Base-by-base conservation (phyloP, 768 basidiomycete genomes). In the Agrocybe pediades region DNA sequence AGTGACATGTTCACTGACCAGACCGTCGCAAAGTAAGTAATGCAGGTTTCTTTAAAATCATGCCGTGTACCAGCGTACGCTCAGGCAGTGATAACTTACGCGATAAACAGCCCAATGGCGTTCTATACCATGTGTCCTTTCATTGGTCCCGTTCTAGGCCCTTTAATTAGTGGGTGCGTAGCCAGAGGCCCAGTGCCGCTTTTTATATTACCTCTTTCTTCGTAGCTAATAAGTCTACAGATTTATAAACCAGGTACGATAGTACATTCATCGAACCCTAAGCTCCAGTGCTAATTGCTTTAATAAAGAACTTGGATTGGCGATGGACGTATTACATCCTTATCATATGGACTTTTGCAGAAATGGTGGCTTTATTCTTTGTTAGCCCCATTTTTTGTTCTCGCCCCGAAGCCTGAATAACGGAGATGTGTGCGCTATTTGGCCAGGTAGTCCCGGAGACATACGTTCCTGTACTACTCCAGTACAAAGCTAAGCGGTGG, bases 311-410 rank as follows among this genome's bases (percentile, higher is more conserved):
- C 59, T 54, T 77, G 1, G 61, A 77, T 43, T 89, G 88, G 88
- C 69, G 87, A 54, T 93, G 90, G 91, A 90, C 89, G 0, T 94
- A 85, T 69, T 83, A 85, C 50, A 69, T 88, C 11, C 65, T 87
- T 50, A 55, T 86, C 2, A 88, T 88, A 20, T 94, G 91, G 92
- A 74, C 81, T 0, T 82, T 81, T 42, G 70, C 68, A 2, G 77
- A 90, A 64, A 66, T 76, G 13, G 43, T 79, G 8, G 70, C 80
- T 0, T 68, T 93, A 6, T 62, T 84, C 42, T 21, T 80, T 36
- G 86, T 86, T 56, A 59, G 78, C 67, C 2, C 29, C 27, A 13
- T 13, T 11, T n/a, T 41, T 17, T 16, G 26, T 29, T 41, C 16
- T 16, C 20, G 3, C 8, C 25, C n/a, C 7, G 11, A 17, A 15